Base-by-base conservation (phyloP, 2,329 filamentous ascomycete genomes). In the Fusarium miscanthi region DNA sequence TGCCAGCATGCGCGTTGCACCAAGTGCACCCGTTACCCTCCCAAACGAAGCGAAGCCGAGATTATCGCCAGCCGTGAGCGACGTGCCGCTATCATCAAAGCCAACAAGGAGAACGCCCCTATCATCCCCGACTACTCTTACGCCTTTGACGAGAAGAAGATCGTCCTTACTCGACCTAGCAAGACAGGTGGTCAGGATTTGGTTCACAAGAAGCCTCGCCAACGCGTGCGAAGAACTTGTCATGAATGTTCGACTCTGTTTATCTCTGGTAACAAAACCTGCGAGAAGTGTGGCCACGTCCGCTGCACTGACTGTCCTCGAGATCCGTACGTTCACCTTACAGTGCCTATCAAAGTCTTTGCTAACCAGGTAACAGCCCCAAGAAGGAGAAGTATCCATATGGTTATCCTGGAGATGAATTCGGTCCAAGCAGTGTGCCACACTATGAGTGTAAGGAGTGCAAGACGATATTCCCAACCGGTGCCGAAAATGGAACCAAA, bases 1-100 rank as follows among this genome's bases (percentile, higher is more conserved):
- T 98, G 95, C 84, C 87, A 92, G 75, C 95, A 98, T 82, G 85
- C 86, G 51, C 90, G 93, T 74, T 98, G 95, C 88, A 92, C 89
- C 78, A 90, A 92, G 78, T 98, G 95, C 80, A 89, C 90, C 33
- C 90, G 93, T 61, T 89, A 92, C 76, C 94, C 94, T 38, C 85
- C 88, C 59, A 90, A 91, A 83, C 90, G 88, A 74, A 87, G 84
- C 76, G 87, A 89, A 73, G 85, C 85, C 69, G 85, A 89, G 77
- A 84, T 84, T 74, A 81, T 86, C 66, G 86, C 85, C 74, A 86
- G 85, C 78, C 85, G 87, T 58, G 85, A 86, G 78, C 84, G 81
- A 75, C 85, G 85, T 72, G 85, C 86, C 23, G 84, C 83, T 30
- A 79, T 86, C 27, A 73, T 85, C 66, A 87, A 90, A 78, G 87